Percentiles rank a stretch among this genome's conserved stretches.
Conservation (phyloP, 805 yeast species). For the Wickerhamomyces rabaulensis region DNA sequence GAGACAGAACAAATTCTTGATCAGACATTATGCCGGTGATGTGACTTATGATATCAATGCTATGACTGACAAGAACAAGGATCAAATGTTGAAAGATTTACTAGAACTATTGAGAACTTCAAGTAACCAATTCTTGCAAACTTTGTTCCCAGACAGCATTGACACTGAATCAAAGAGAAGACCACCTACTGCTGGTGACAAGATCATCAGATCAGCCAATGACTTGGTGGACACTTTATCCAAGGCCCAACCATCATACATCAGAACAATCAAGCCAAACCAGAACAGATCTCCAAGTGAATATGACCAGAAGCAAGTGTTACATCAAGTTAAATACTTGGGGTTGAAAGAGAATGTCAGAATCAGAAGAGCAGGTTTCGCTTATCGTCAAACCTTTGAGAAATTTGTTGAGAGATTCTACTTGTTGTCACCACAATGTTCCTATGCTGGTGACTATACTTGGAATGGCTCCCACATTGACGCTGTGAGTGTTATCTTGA, state of each 20-base stretch:
- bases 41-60: slow-evolving; percentile 85
- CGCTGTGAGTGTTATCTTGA: slow-evolving; percentile 48
- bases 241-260: slow-evolving; percentile 89
- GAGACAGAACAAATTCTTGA: slow-evolving; percentile 79
- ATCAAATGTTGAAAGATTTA: slow-evolving; percentile 83
- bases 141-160: slow-evolving; percentile 59
- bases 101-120: slow-evolving; percentile 75
- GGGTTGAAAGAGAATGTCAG: slow-evolving; percentile 97
- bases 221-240: slow-evolving; percentile 84
- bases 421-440: slow-evolving; percentile 78
- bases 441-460: slow-evolving; percentile 81
- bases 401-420: slow-evolving; percentile 94
- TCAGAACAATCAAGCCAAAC: slow-evolving; percentile 96
- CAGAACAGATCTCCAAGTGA: slow-evolving; percentile 88
- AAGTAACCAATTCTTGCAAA: slow-evolving; percentile 52
- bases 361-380: slow-evolving; percentile 97
- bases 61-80: slow-evolving; percentile 97
- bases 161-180: slow-evolving; percentile 69
- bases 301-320: slow-evolving; percentile 81
- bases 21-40: slow-evolving; percentile 98
- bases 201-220: slow-evolving; percentile 88
- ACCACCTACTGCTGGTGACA: slow-evolving; percentile 95
- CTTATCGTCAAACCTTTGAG: slow-evolving; percentile 94
- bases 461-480: slow-evolving; percentile 57
- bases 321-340: slow-evolving; percentile 92